Evolutionary conservation across 495 filamentous ascomycete species (phyloP).

Genomic region (Lentithecium fluviatile): DNA sequence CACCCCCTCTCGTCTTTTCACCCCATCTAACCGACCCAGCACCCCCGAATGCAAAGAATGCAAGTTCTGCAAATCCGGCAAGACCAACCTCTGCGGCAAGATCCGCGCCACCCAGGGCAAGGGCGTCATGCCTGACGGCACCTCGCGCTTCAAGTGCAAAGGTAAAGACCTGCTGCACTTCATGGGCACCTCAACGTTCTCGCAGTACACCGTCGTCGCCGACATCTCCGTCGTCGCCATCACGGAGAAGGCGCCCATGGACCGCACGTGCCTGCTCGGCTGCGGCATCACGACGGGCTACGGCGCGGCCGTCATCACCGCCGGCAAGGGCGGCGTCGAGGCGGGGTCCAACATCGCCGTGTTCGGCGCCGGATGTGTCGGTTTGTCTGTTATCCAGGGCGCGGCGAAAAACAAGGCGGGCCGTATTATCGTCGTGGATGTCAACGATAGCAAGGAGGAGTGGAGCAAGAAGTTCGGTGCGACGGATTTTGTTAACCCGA

Average conservation of each 20-base stretch:
- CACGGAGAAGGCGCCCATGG: slow-evolving; percentile 86
- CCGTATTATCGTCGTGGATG: slow-evolving; percentile 93
- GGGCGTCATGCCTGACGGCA: slow-evolving; percentile 97
- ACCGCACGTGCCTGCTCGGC: slow-evolving; percentile 90
- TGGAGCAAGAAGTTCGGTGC: slow-evolving; percentile 95
- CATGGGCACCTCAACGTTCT: slow-evolving; percentile 99
- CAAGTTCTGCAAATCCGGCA: slow-evolving; percentile 99
- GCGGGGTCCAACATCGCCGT: slow-evolving; percentile 87
- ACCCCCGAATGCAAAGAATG: slow-evolving; percentile 95
- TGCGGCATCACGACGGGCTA: slow-evolving; percentile 99
- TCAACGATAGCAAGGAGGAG: slow-evolving; percentile 87
- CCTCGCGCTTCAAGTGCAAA: slow-evolving; percentile 89
- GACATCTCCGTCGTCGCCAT: slow-evolving; percentile 97
- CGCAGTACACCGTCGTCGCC: slow-evolving; percentile 96
- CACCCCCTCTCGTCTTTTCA: not conserved
- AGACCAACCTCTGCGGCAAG: slow-evolving; percentile 99
- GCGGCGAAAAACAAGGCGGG: slow-evolving; percentile 82
- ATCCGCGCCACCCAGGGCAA: slow-evolving; percentile 94
- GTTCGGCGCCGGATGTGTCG: slow-evolving; percentile 95
- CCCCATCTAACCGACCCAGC: slow-evolving; percentile 48
- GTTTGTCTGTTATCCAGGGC: slow-evolving; percentile 90
- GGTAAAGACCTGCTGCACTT: slow-evolving; percentile 95
- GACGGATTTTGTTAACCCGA: slow-evolving; percentile 95
- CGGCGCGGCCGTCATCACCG: slow-evolving; percentile 90
- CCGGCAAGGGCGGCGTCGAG: slow-evolving; percentile 66